Evolutionary conservation across 2,329 filamentous ascomycete genomes (phyloP).

Genomic region (Colletotrichum falcatum): DNA sequence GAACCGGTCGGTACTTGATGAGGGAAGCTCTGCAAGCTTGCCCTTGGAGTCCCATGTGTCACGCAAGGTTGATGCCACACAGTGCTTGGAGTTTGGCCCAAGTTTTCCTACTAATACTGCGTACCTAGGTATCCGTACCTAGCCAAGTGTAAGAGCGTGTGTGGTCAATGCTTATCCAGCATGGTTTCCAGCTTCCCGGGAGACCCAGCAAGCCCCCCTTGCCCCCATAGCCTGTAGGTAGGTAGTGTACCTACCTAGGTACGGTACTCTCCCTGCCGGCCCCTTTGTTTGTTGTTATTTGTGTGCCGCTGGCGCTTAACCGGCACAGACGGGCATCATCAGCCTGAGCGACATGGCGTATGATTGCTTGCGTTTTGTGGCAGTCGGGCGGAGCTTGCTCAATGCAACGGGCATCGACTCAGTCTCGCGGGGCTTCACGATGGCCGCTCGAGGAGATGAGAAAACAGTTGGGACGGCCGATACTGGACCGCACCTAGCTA

Average conservation of each 20-base stretch:
- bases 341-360: constrained; percentile 23
- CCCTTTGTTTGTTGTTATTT: constrained; percentile 14
- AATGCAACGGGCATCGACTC: neutral
- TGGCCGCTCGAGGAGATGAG: constrained; percentile 7
- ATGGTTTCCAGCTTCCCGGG: constrained; percentile 36
- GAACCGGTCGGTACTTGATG: neutral
- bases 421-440: constrained; percentile 23
- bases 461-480: constrained; percentile 1
- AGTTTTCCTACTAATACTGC: constrained; percentile 7
- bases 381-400: constrained; percentile 6
- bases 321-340: neutral
- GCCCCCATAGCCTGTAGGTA: too few relatives aligned
- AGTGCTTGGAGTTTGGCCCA: constrained; percentile 19
- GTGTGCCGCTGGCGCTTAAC: constrained; percentile 7
- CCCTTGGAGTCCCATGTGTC: constrained; percentile 10
- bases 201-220: constrained; percentile 27
- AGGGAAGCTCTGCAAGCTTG: neutral
- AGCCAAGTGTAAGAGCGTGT: too few relatives aligned
- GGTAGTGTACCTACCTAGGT: too few relatives aligned
- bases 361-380: constrained; percentile 16
- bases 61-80: constrained; percentile 7
- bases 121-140: too few relatives aligned
- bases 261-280: neutral
- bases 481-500: neutral
- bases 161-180: constrained; percentile 37